Percentiles rank a stretch among this genome's conserved stretches.
Conservation (phyloP, 2,329 filamentous ascomycete genomes). For the Colletotrichum lini region DNA sequence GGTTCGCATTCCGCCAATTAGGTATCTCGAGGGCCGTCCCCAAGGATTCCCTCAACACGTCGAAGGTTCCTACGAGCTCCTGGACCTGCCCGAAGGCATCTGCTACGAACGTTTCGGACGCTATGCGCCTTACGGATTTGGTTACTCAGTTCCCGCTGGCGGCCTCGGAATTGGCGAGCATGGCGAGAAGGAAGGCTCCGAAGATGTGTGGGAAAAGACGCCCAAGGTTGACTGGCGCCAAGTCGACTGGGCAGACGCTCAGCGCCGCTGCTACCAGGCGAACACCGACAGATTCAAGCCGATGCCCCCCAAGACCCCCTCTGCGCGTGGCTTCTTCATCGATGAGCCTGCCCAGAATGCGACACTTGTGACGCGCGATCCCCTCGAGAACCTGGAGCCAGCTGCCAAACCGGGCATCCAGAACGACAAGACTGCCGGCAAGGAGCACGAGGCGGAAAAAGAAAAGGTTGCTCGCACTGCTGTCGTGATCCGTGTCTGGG, state of each 20-base stretch:
- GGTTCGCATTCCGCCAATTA: conserved; percentile 77
- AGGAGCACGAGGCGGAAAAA: conserved; percentile 47
- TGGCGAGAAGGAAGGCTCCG: conserved; percentile 85
- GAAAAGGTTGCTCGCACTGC: conserved; percentile 74
- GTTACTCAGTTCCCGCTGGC: conserved; percentile 84
- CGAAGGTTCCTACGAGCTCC: conserved; percentile 87
- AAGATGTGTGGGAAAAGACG: conserved; percentile 80
- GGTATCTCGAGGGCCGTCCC: conserved; percentile 83
- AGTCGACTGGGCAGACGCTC: conserved; percentile 84
- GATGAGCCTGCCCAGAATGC: conserved; percentile 51
- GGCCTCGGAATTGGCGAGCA: conserved; percentile 89
- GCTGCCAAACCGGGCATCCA: conserved; percentile 10
- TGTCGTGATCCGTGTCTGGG: conserved; percentile 86
- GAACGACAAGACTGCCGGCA: conserved; percentile 6
- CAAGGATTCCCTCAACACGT: conserved; percentile 87
- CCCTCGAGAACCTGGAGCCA: conserved; percentile 37
- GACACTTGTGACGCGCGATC: conserved; percentile 42
- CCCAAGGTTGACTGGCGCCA: conserved; percentile 83
- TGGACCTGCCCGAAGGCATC: conserved; percentile 85
- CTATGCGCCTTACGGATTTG: conserved; percentile 89
- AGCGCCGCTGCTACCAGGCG: conserved; percentile 78
- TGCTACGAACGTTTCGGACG: conserved; percentile 95
- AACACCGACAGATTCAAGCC: conserved; percentile 80
- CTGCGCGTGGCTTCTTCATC: conserved; percentile 67
- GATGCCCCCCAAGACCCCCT: conserved; percentile 55